phyloP scores from a whole-genome alignment of 768 basidiomycete species.

The Mrakia blollopis region DNA sequence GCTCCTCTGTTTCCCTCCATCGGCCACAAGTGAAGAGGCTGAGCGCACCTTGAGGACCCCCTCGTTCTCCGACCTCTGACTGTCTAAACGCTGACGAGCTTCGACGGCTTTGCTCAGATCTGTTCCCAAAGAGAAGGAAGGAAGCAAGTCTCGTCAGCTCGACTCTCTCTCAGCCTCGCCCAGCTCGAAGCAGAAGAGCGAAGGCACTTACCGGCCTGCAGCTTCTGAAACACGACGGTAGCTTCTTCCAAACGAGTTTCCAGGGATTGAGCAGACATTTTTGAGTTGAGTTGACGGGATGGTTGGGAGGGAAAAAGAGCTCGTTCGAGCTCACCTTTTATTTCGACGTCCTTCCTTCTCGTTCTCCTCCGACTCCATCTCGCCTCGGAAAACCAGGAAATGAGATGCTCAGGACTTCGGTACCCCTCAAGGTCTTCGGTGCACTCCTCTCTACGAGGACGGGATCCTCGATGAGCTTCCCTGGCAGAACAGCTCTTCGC shows the following conservation, averaged over 20 bases:
- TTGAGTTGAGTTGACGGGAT: not conserved
- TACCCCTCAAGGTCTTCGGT: not conserved
- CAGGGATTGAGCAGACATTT: slow-evolving; percentile 6
- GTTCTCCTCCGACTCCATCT: not conserved
- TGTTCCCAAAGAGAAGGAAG: slow-evolving; percentile 28
- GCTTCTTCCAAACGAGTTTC: slow-evolving; percentile 49
- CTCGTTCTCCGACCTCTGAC: slow-evolving; percentile 86
- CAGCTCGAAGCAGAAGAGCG: not conserved
- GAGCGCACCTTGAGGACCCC: slow-evolving; percentile 71
- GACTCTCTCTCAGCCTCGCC: no score
- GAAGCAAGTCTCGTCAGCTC: not conserved
- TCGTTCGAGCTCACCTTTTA: not conserved
- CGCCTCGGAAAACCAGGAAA: not conserved
- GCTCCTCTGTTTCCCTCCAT: not conserved
- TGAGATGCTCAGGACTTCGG: not conserved
- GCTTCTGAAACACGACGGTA: slow-evolving; percentile 70
- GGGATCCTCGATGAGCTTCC: not conserved
- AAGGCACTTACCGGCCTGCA: slow-evolving; percentile 53
- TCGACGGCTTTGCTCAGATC: slow-evolving; percentile 71
- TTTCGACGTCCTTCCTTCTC: not conserved
- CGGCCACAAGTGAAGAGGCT: not conserved
- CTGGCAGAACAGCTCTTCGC: no score
- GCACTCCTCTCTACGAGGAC: not conserved
- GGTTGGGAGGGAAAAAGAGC: not conserved
- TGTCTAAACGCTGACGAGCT: slow-evolving; percentile 77